Evolutionary conservation across 345 rosid species (phyloP).

Genomic region (Euclidium syriacum): DNA sequence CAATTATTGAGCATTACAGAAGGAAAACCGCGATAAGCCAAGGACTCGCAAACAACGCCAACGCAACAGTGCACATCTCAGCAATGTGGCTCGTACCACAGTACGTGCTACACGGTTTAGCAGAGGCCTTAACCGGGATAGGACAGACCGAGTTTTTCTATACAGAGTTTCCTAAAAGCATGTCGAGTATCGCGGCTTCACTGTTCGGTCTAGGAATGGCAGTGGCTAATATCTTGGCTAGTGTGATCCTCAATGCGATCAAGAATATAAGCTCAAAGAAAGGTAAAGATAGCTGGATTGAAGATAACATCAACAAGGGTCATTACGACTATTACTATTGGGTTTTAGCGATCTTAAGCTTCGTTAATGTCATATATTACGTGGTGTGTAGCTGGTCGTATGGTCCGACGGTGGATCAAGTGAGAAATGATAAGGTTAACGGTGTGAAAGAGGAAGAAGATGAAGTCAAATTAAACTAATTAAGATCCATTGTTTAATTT

Average conservation of each 20-base stretch:
- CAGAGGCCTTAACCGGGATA: constrained; percentile 71
- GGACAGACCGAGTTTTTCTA: constrained; percentile 81
- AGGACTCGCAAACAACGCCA: constrained; percentile 40
- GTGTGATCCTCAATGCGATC: constrained; percentile 42
- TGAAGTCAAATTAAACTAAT: constrained; percentile 22
- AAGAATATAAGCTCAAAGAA: constrained; percentile 37
- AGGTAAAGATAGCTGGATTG: constrained; percentile 60
- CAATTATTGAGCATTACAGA: constrained; percentile 52
- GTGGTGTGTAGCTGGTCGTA: constrained; percentile 71
- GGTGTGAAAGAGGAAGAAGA: constrained; percentile 34
- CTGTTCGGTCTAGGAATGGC: constrained; percentile 67
- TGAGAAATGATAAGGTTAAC: constrained; percentile 36
- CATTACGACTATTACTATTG: constrained; percentile 73
- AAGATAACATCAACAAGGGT: constrained; percentile 61
- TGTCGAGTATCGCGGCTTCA: constrained; percentile 69
- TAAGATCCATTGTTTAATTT: constrained; percentile 9
- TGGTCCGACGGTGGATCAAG: constrained; percentile 48
- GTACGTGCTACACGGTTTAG: constrained; percentile 50
- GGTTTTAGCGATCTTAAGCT: constrained; percentile 59
- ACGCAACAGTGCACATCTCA: constrained; percentile 47
- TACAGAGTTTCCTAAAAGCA: constrained; percentile 67
- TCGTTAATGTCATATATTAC: constrained; percentile 57
- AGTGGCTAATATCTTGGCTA: constrained; percentile 55
- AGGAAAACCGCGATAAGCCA: constrained; percentile 51
- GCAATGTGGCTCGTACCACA: constrained; percentile 81